Evolutionary conservation across 75 land plant genomes (phyloP), one percentile per base, ranked within the genome.

Genomic region (Picea sitchensis): DNA sequence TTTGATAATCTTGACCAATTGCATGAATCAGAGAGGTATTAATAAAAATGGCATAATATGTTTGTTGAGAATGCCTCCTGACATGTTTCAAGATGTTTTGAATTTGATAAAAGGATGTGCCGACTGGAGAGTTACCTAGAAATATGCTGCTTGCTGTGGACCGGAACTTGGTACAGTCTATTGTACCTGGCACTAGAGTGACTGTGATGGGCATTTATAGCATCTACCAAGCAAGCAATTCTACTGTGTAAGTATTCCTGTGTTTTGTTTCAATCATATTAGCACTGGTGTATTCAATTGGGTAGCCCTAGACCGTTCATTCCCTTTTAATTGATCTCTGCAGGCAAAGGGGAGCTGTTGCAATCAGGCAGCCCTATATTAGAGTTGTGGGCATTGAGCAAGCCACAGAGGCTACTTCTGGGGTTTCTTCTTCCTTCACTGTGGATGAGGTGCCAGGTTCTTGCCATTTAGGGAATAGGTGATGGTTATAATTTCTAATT

Each of bases 71-170:
- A 3, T 71, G 14, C 23, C 11, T 44, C n/a, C 51, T 71, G 56
- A 71, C 74, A 71, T 11, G 4, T 38, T 71, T 38, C 54, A 44
- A 9, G n/a, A 20, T 44, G 26, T 11, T n/a, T 71, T 71, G 23
- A 51, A 8, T 51, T 51, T 51, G 11, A 51, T 9, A 51, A 58
- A 78, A 96, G 99, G 99, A 95, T 90, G 99, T 97, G 7, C 99
- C 99, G 3, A 93, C 98, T 58, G 99, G 99, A 64, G 99, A 97
- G 89, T 91, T 97, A 68, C 99, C 99, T 14, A 86, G 99, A n/a
- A 95, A 97, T 78, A 84, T 95, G 85, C 86, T 97, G 64, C 91
- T 97, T 14, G 92, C 99, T 4, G 87, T 93, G 65, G 99, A 97
- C 79, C 86, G 99, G 20, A 88, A 87, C 72, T 87, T 97, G 75